A percentile compares a stretch with the other conserved stretches of the same genome.
These are phyloP conservation scores for Aspergillus aculeatinus DNA, from an alignment of 2,329 filamentous ascomycete species.

Conservation along the genomic window DNA sequence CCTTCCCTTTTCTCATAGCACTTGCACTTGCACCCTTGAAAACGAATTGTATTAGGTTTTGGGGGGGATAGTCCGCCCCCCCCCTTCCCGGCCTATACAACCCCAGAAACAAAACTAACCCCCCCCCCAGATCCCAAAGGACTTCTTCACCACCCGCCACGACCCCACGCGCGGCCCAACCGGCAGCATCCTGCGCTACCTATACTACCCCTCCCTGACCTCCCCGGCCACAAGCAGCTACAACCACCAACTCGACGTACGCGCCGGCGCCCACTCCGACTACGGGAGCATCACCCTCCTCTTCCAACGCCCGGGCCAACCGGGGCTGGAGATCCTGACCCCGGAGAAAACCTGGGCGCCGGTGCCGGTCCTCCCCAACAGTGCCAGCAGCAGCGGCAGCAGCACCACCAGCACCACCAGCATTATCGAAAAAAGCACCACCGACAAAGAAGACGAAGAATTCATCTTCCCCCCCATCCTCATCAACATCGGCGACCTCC, in stretches of 20 bases:
- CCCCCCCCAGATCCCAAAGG: constrained; percentile 40
- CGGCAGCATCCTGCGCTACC: constrained; percentile 64
- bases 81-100: neutral
- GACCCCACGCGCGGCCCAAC: constrained; percentile 51
- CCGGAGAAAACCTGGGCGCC: constrained; percentile 59
- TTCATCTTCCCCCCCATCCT: constrained; percentile 68
- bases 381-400: neutral
- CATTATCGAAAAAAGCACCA: neutral
- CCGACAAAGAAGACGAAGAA: constrained; percentile 2
- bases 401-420: too few species aligned
- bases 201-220: constrained; percentile 66
- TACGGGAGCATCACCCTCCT: constrained; percentile 71
- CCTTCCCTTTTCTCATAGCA: neutral
- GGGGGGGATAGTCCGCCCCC: neutral
- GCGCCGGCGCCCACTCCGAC: constrained; percentile 89
- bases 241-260: constrained; percentile 62
- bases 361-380: constrained; percentile 62
- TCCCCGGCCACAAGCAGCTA: constrained; percentile 46
- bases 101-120: neutral
- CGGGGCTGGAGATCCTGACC: constrained; percentile 79
- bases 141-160: constrained; percentile 64
- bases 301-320: constrained; percentile 81
- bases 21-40: too few species aligned
- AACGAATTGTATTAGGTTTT: too few species aligned
- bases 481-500: constrained; percentile 68